Conservation (phyloP, 805 yeast genomes). For the Kazachstania taianensis region DNA sequence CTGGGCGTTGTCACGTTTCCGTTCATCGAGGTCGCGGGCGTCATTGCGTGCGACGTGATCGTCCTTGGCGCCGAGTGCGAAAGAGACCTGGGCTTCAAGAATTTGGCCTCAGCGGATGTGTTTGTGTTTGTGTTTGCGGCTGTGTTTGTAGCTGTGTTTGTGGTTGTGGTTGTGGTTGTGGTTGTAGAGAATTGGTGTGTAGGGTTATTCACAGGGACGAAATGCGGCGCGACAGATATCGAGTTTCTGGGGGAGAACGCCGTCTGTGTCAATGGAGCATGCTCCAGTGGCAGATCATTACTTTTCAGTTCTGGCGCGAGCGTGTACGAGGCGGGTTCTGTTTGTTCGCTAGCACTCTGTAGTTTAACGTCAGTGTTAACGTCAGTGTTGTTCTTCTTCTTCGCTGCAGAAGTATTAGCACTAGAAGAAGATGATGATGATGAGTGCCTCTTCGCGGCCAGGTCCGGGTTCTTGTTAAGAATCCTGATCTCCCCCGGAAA, state of each 20-base stretch:
- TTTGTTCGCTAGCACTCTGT: background rate
- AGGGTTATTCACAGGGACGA: background rate
- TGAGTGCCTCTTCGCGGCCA: too few species aligned
- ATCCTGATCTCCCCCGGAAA: conserved; percentile 13
- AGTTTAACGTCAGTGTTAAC: background rate
- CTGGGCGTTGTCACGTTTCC: background rate
- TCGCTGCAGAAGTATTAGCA: background rate
- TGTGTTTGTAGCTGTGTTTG: background rate
- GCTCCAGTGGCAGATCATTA: background rate
- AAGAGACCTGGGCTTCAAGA: conserved; percentile 23
- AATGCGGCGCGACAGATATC: too few species aligned
- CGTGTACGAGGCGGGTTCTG: background rate
- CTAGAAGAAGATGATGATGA: background rate
- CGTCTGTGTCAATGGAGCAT: background rate
- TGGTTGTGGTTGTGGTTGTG: background rate
- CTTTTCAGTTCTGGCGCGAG: background rate
- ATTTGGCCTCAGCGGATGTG: conserved; percentile 3
- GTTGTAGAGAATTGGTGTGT: background rate
- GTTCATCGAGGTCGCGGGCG: background rate
- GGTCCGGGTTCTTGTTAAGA: background rate
- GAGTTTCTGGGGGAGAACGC: background rate
- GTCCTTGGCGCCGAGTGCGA: conserved; percentile 20
- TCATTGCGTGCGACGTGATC: conserved; percentile 2
- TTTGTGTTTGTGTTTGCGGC: background rate
- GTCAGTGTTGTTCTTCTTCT: background rate